phyloP scores from a whole-genome alignment of 2,329 filamentous ascomycete species.

The Escovopsis sp. region DNA sequence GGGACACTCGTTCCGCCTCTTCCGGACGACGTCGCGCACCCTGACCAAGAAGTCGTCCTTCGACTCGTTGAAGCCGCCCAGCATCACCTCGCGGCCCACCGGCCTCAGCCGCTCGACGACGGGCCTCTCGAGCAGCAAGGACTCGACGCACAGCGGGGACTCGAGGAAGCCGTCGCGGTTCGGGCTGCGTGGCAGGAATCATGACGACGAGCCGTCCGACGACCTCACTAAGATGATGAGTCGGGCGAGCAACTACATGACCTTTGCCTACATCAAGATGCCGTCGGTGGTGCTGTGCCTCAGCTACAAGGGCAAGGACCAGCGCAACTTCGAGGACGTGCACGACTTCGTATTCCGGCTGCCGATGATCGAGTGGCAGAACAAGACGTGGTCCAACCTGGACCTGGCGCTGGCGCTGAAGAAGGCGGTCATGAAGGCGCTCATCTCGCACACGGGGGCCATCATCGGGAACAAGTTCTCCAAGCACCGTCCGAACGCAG shows the following conservation, averaged over 20 bases:
- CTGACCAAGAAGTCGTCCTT: constrained; percentile 38
- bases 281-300: constrained; percentile 90
- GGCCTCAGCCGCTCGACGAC: constrained; percentile 31
- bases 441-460: constrained; percentile 89
- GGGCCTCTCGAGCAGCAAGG: constrained; percentile 23
- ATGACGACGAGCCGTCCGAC: constrained; percentile 54
- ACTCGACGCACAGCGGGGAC: constrained; percentile 22
- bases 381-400: constrained; percentile 98
- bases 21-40: constrained; percentile 31
- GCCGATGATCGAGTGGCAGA: constrained; percentile 86
- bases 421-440: constrained; percentile 81
- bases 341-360: constrained; percentile 96
- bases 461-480: constrained; percentile 97
- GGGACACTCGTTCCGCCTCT: constrained; percentile 36
- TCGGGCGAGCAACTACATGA: constrained; percentile 94
- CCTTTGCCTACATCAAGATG: constrained; percentile 86
- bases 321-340: constrained; percentile 90
- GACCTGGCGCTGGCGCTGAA: constrained; percentile 87
- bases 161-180: constrained; percentile 40
- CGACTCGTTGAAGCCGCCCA: constrained; percentile 35
- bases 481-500: constrained; percentile 67
- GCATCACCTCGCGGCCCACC: constrained; percentile 25
- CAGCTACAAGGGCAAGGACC: constrained; percentile 90
- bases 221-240: constrained; percentile 95
- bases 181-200: constrained; percentile 33